Base-by-base conservation (phyloP, 345 rosid species). In the Gossypium rotundifolium region DNA sequence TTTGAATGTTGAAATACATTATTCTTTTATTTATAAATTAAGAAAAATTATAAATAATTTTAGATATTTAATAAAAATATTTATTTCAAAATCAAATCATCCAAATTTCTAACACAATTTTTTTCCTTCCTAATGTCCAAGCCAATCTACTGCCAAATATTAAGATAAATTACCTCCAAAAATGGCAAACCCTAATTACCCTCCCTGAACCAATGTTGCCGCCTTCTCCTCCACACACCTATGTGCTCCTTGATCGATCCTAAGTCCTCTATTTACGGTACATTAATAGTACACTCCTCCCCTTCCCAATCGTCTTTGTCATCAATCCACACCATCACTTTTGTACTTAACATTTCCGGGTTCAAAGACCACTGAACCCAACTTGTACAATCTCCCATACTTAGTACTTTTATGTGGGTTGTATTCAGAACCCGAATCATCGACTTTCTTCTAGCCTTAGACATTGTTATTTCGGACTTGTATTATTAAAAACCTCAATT, bases 311-410 rank as follows among this genome's bases (percentile, higher is more conserved):
- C 95, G 0, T 67, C 71, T 0, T 45, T 55, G 0, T 20, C 54
- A 20, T 45, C 53, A 33, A 18, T 20, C n/a, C 0, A 11, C 51
- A 8, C 11, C 45, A 13, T 42, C 52, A 78, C 88, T 89, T 51
- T 88, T 93, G 53, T 79, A 84, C 76, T 91, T 84, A 11, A 87
- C 83, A 82, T 97, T 89, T 4, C 98, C 93, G 7, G 84, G 89
- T 80, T 88, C 98, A 22, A 94, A 93, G 7, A 83, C 71, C 60
- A 88, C 17, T 27, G 97, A 90, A 62, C 86, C 92, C 22, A 81
- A 75, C 60, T 90, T 89, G 8, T 73, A 79, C 9, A 52, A 44
- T 11, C 74, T 40, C 20, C 76, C 70, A 16, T 38, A 14, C 10
- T 76, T n/a, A 48, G 64, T 68, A 69, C 59, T 71, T 22, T 72